Percentiles rank a stretch among this genome's conserved stretches.
Evolutionary conservation across 1,284 basidiomycete species (phyloP).

Genomic region (Sporisorium exsertum): DNA sequence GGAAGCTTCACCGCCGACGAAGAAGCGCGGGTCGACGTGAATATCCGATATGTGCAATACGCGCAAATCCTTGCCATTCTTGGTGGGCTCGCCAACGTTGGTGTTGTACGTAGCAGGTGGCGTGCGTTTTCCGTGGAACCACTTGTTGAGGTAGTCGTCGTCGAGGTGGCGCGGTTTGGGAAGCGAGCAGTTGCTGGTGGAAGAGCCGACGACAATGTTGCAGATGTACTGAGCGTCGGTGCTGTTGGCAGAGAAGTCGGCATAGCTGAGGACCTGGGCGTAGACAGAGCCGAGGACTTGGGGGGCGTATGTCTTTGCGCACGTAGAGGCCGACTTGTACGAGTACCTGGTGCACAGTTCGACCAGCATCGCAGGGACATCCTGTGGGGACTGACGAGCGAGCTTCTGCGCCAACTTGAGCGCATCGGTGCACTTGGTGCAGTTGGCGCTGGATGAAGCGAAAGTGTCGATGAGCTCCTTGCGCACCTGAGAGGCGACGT

Average conservation of each 20-base stretch:
- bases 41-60: conserved; percentile 82
- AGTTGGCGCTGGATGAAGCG: conserved; percentile 70
- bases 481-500: conserved; percentile 73
- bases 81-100: conserved; percentile 38
- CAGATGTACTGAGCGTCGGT: conserved; percentile 64
- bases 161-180: conserved; percentile 52
- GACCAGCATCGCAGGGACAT: conserved; percentile 75
- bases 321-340: conserved; percentile 73
- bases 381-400: conserved; percentile 76
- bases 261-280: conserved; percentile 65
- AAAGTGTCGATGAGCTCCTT: conserved; percentile 60
- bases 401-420: conserved; percentile 78
- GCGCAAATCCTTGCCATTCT: conserved; percentile 76
- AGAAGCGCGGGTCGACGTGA: conserved; percentile 83
- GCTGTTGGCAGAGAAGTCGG: conserved; percentile 51
- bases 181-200: conserved; percentile 44
- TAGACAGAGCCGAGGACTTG: conserved; percentile 54
- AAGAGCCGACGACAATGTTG: conserved; percentile 48
- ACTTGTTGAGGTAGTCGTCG: conserved; percentile 50
- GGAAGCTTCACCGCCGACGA: conserved; percentile 80
- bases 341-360: conserved; percentile 76
- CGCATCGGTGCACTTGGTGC: conserved; percentile 76
- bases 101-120: conserved; percentile 31
- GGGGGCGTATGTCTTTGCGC: conserved; percentile 48
- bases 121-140: conserved; percentile 58